Evolutionary conservation across 1,139 yeast species (phyloP).

Genomic region (Suhomyces choctaworum): DNA sequence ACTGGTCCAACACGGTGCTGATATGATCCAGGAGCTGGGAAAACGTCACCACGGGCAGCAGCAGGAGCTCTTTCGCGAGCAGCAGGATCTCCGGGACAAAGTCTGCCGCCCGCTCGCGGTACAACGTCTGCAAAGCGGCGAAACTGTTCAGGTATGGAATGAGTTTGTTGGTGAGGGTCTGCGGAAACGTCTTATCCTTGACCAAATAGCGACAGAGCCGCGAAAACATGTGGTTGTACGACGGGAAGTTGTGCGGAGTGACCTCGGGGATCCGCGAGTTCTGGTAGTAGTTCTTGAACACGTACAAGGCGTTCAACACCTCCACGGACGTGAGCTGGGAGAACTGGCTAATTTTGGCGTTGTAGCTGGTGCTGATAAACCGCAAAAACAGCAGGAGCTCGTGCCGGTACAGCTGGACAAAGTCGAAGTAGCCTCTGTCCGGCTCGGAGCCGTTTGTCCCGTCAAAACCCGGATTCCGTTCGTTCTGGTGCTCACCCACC

Average conservation of each 20-base stretch:
- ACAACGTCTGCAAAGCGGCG: slow-evolving; percentile 18
- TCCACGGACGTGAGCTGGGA: slow-evolving; percentile 31
- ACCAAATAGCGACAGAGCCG: slow-evolving; percentile 11
- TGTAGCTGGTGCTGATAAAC: slow-evolving; percentile 27
- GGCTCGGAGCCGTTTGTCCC: neutral
- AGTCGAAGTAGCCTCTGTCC: slow-evolving; percentile 17
- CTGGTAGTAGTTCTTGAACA: slow-evolving; percentile 28
- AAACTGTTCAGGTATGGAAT: slow-evolving; percentile 15
- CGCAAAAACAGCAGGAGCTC: slow-evolving; percentile 26
- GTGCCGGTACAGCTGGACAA: slow-evolving; percentile 22
- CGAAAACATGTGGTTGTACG: slow-evolving; percentile 28
- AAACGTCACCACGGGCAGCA: slow-evolving; percentile 15
- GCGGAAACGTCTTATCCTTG: slow-evolving; percentile 14
- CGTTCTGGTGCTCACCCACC: neutral
- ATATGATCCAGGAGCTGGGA: slow-evolving; percentile 23
- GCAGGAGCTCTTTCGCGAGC: slow-evolving; percentile 27
- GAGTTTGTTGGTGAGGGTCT: slow-evolving; percentile 15
- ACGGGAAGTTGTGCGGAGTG: slow-evolving; percentile 18
- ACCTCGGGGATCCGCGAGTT: slow-evolving; percentile 23
- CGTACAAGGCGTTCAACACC: slow-evolving; percentile 29
- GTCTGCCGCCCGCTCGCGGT: slow-evolving; percentile 26
- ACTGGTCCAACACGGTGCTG: slow-evolving; percentile 22
- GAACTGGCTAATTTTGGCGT: slow-evolving; percentile 23
- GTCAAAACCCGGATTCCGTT: too few relatives aligned
- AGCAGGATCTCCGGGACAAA: slow-evolving; percentile 28